Base-by-base conservation (phyloP, 768 basidiomycete species). In the Lactarius hengduanensis region DNA sequence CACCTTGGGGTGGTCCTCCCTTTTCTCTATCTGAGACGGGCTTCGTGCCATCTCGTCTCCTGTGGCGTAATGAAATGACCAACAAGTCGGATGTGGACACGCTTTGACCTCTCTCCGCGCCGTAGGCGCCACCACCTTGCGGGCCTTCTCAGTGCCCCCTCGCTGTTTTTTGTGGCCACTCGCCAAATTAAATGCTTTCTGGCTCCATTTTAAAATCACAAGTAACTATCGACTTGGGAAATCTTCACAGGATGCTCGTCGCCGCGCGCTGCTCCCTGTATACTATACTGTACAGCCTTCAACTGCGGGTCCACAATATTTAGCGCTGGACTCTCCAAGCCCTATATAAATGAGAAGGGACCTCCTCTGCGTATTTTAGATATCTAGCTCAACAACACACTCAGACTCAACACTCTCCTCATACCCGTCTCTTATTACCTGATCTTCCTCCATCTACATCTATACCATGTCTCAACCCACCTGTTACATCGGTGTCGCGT, bases 401-500 rank as follows among this genome's bases (percentile, higher is more conserved):
- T 50, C 47, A 22, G 4, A 50, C 6, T 6, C n/a, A 50, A 22
- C 26, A 15, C 8, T n/a, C 55, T 56, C 32, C 1, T 56, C 54
- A 3, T 53, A 47, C 45, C 10, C 9, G 11, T 40, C 2, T 11
- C 13, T 26, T 28, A 18, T 20, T 6, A 22, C 10, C 32, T n/a
- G 30, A n/a, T 57, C 30, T 18, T 36, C 3, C n/a, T 36, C 55
- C 32, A 28, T 26, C 56, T 10, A 20, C n/a, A 34, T 41, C 26
- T n/a, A 15, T 8, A 38, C 13, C 6, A 58, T 58, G 57, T n/a
- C 38, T 40, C 57, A 15, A 30, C 28, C 64, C 28, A 36, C 38
- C 20, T 59, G 58, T 22, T 30, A 64, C n/a, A 4, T 64, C 1
- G 64, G 58, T 3, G 9, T 64, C 16, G 58, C 64, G 7, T 59